Evolutionary conservation across 1,139 yeast genomes (phyloP), one percentile per base, ranked within the genome.

Genomic region (Geotrichum aggregatum): DNA sequence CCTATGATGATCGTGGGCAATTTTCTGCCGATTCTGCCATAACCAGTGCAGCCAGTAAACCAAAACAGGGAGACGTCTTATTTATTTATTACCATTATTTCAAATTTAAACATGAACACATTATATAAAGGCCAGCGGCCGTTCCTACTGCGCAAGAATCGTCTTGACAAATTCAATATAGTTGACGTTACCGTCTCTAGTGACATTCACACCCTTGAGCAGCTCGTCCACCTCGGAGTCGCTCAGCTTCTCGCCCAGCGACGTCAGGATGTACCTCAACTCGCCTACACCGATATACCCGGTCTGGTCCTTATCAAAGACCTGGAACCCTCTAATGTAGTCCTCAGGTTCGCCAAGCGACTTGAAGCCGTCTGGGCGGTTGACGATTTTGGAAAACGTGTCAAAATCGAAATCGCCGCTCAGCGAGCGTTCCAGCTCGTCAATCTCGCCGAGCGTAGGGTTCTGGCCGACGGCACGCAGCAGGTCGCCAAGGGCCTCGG

Each of bases 251-350:
- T 92, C 98, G 54, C 98, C 98, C 63, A 91, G 82, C 11, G 95
- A 84, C 22, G 97, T 91, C 69, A 92, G 77, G 68, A 92, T 88
- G 71, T 92, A 92, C 70, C 95, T 82, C 64, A 92, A 79, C 71
- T 94, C 98, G 55, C 99, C 99, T 44, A 92, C 96, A 39, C 98
- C 95, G 63, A 92, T 92, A 73, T 84, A 85, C 6, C 99, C 99
- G 19, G 97, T 85, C 60, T 85, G 82, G 60, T 89, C 96, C 75
- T 91, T 94, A 74, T 92, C 99, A 61, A 92, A 92, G 10, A 92
- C 97, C 73, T 92, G 98, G 80, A 92, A 92, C 1, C 98, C 98
- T 66, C 94, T 87, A 65, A 92, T 82, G 71, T 92, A 92, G 70
- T 92, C 99, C 67, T 92, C 98, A 24, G 95, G 92, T 63, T 85